These are phyloP conservation scores for Xylariaceae sp. DNA, from an alignment of 2,329 filamentous ascomycete species.

Conservation along the genomic window DNA sequence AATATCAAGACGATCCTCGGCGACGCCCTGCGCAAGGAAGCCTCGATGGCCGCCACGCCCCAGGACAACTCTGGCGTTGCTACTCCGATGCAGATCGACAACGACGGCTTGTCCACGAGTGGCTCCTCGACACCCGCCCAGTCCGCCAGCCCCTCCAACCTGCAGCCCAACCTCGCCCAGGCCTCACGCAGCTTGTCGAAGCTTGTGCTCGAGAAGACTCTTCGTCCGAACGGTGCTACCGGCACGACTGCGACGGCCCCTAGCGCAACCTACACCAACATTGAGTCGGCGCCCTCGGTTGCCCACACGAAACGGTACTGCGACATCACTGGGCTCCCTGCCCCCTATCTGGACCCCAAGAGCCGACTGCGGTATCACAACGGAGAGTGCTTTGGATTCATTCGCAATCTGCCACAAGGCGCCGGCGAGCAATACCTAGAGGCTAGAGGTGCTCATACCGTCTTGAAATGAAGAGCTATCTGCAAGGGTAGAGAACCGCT, in stretches of 20 bases:
- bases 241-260: slow-evolving; percentile 54
- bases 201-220: slow-evolving; percentile 82
- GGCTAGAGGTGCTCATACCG: slow-evolving; percentile 85
- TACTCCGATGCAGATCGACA: slow-evolving; percentile 56
- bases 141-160: slow-evolving; percentile 30
- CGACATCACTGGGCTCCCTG: slow-evolving; percentile 90
- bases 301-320: slow-evolving; percentile 87
- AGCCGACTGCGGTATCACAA: slow-evolving; percentile 90
- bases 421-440: slow-evolving; percentile 86
- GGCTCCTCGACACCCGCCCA: slow-evolving; percentile 56
- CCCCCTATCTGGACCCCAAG: slow-evolving; percentile 92
- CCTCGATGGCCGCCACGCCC: slow-evolving; percentile 77
- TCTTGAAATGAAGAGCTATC: slow-evolving; percentile 68
- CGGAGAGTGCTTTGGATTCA: slow-evolving; percentile 82
- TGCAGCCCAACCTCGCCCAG: slow-evolving; percentile 73
- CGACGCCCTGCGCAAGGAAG: slow-evolving; percentile 83
- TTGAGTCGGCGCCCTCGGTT: slow-evolving; percentile 88
- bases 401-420: slow-evolving; percentile 77
- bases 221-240: slow-evolving; percentile 43
- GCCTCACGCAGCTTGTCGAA: slow-evolving; percentile 83
- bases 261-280: slow-evolving; percentile 88
- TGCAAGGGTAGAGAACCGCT: not conserved
- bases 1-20: slow-evolving; percentile 96
- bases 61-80: slow-evolving; percentile 72
- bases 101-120: slow-evolving; percentile 54